Evolutionary conservation across 2,329 filamentous ascomycete genomes (phyloP).

Genomic region (Escovopsis sp.): DNA sequence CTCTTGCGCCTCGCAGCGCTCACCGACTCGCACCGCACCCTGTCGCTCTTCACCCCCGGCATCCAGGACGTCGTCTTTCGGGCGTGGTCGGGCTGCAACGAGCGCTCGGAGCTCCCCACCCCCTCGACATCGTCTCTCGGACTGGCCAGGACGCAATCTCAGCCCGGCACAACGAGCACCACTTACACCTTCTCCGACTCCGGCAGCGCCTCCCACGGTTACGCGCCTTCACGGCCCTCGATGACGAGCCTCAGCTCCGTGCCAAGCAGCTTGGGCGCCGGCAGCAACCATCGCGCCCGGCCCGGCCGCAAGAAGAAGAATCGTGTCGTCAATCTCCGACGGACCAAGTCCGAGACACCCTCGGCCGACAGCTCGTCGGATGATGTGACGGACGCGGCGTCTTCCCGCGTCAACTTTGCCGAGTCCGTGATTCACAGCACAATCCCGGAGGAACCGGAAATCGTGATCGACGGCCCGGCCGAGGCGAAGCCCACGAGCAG

Average conservation of each 20-base stretch:
- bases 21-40: conserved; percentile 74
- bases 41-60: conserved; percentile 84
- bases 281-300: conserved; percentile 44
- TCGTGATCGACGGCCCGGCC: conserved; percentile 23
- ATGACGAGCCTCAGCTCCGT: conserved; percentile 47
- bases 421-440: conserved; percentile 42
- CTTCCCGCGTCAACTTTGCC: conserved; percentile 44
- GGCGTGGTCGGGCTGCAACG: conserved; percentile 72
- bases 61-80: conserved; percentile 83
- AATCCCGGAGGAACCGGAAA: conserved; percentile 44
- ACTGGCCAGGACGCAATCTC: conserved; percentile 49
- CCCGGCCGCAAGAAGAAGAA: conserved; percentile 67
- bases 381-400: conserved; percentile 36
- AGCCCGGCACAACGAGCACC: conserved; percentile 40
- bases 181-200: conserved; percentile 63
- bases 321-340: conserved; percentile 67
- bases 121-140: conserved; percentile 34
- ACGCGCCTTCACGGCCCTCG: conserved; percentile 53
- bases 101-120: conserved; percentile 35
- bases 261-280: conserved; percentile 47
- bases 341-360: conserved; percentile 38
- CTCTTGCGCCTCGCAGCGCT: conserved; percentile 68
- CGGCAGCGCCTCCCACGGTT: conserved; percentile 47
- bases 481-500: neutral
- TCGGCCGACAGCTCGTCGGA: conserved; percentile 35